Conservation (phyloP, 306 rosid species). For the Medicago arabica region DNA sequence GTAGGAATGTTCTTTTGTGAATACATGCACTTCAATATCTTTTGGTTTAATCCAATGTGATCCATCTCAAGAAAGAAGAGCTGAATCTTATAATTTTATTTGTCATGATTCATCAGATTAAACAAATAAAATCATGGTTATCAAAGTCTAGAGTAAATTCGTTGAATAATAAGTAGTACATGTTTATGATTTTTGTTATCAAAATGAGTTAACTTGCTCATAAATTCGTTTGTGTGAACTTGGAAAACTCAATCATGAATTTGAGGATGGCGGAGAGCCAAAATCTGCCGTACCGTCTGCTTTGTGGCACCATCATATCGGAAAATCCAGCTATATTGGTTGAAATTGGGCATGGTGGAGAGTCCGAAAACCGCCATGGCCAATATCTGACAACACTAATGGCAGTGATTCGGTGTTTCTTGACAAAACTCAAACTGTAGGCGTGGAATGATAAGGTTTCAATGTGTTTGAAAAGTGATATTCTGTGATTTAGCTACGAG, state of each 20-base stretch:
- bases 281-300: too few species aligned
- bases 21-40: conserved; percentile 14
- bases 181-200: not conserved
- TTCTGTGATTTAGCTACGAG: not conserved
- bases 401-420: not conserved
- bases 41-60: not conserved
- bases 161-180: not conserved
- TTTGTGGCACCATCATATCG: not conserved
- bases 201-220: not conserved
- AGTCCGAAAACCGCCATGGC: too few species aligned
- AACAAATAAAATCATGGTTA: not conserved
- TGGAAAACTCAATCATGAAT: not conserved
- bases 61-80: not conserved
- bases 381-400: not conserved
- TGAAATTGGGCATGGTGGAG: too few species aligned
- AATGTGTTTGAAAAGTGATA: not conserved
- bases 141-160: not conserved
- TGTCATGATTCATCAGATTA: not conserved
- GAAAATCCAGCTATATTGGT: too few species aligned
- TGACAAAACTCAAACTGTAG: not conserved
- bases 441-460: too few species aligned
- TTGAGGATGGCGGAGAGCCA: not conserved
- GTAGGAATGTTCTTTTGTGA: conserved; percentile 1
- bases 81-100: not conserved
- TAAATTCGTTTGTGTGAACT: not conserved